Conservation (phyloP, 768 basidiomycete species). For the Leccinum arenicola region DNA sequence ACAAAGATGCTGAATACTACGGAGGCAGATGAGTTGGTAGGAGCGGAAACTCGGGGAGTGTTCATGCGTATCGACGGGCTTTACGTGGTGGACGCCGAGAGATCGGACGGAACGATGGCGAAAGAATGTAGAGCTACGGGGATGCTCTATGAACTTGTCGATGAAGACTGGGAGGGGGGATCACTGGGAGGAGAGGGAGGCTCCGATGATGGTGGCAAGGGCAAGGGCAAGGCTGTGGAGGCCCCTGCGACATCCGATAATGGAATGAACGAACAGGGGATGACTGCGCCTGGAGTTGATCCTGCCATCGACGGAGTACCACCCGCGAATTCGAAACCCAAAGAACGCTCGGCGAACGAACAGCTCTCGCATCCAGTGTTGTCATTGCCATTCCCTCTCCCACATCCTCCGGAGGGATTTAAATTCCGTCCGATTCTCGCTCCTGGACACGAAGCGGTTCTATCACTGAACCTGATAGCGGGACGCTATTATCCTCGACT, state of each 20-base stretch:
- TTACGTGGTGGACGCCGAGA: constrained; percentile 55
- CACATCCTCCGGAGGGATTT: constrained; percentile 64
- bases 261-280: constrained; percentile 4
- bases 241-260: constrained; percentile 8
- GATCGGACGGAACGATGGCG: constrained; percentile 38
- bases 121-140: constrained; percentile 69
- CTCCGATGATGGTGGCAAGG: constrained; percentile 18
- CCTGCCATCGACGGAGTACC: constrained; percentile 17
- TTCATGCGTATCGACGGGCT: constrained; percentile 71
- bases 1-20: constrained; percentile 13
- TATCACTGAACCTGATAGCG: constrained; percentile 68
- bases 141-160: constrained; percentile 75
- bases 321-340: constrained; percentile 9
- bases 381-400: constrained; percentile 43
- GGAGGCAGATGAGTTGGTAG: constrained; percentile 17
- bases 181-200: constrained; percentile 27
- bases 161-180: constrained; percentile 58
- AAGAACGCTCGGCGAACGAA: constrained; percentile 22
- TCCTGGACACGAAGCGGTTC: constrained; percentile 57
- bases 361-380: constrained; percentile 39
- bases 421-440: constrained; percentile 66
- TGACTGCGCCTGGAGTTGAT: constrained; percentile 15
- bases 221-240: constrained; percentile 33
- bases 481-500: constrained; percentile 82
- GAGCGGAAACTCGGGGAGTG: constrained; percentile 47